A percentile compares a stretch with the other conserved stretches of the same genome.
Conservation (phyloP, 148 eudicot genomes). For the Rhododendron ovatum region DNA sequence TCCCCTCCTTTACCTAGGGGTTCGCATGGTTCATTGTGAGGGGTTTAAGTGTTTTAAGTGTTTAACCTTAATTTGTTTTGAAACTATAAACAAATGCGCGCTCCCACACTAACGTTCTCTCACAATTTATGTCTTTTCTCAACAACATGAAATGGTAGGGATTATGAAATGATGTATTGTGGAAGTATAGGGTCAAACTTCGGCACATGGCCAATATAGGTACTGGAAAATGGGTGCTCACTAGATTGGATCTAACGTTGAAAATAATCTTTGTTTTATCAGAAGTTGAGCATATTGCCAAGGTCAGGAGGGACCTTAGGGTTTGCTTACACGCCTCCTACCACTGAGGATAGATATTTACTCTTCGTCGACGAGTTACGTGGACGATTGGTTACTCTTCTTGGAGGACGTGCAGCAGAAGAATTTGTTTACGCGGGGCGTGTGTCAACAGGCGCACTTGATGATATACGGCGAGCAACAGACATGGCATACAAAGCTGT, state of each 20-base stretch:
- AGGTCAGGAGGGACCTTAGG: slow-evolving; percentile 96
- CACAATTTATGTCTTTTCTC: not conserved
- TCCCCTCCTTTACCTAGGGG: not conserved
- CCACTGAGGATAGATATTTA: slow-evolving; percentile 86
- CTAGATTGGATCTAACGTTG: not conserved
- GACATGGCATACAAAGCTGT: slow-evolving; percentile 95
- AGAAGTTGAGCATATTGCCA: slow-evolving; percentile 94
- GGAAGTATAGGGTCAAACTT: not conserved
- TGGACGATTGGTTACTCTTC: slow-evolving; percentile 93
- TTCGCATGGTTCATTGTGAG: not conserved
- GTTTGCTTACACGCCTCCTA: slow-evolving; percentile 88
- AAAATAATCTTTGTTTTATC: slow-evolving; percentile 24
- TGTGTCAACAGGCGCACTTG: slow-evolving; percentile 95
- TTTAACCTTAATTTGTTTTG: not conserved
- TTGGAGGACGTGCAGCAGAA: slow-evolving; percentile 98
- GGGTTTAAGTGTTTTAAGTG: not conserved
- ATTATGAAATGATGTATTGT: not conserved
- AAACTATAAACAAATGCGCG: not conserved
- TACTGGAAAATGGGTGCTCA: not conserved
- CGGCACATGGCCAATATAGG: not conserved
- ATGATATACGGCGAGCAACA: slow-evolving; percentile 88
- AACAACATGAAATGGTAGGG: not conserved
- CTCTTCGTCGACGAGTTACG: slow-evolving; percentile 89
- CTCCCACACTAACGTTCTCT: not conserved
- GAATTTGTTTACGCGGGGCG: slow-evolving; percentile 82